Conservation (phyloP, 2,329 filamentous ascomycete species). For the Fusarium redolens region DNA sequence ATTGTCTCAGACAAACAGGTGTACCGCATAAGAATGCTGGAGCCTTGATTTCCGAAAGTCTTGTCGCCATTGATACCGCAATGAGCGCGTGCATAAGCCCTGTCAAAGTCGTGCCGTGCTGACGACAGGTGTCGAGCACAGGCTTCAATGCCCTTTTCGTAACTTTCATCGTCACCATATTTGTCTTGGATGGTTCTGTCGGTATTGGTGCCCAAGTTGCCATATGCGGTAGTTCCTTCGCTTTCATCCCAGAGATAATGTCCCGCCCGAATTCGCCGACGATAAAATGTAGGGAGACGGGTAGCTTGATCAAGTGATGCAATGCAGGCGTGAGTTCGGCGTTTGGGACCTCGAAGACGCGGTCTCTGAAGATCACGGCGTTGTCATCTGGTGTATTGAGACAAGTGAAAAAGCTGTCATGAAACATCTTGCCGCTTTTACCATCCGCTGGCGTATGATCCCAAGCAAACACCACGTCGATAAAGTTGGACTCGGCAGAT, state of each 20-base stretch:
- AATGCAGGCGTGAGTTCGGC: slow-evolving; percentile 1
- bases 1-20: slow-evolving; percentile 15
- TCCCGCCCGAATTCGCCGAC: not conserved
- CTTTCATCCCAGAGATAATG: not conserved
- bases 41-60: not conserved
- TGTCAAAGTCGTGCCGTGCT: slow-evolving; percentile 11
- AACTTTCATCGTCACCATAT: not conserved
- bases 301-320: not conserved
- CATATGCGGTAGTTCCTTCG: not conserved
- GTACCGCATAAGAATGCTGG: slow-evolving; percentile 6
- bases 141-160: not conserved
- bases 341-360: slow-evolving; percentile 5
- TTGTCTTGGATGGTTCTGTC: not conserved
- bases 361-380: not conserved
- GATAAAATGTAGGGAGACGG: not conserved
- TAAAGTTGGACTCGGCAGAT: not conserved
- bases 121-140: not conserved
- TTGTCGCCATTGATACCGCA: slow-evolving; percentile 3
- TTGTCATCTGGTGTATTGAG: not conserved
- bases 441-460: slow-evolving; percentile 24
- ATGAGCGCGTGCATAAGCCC: slow-evolving; percentile 3
- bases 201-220: slow-evolving; percentile 17
- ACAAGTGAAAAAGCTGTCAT: not conserved
- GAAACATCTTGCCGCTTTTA: slow-evolving; percentile 20
- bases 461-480: slow-evolving; percentile 27